These are phyloP conservation scores for Penicillium soppii DNA, from an alignment of 495 filamentous ascomycete genomes.

Conservation along the genomic window DNA sequence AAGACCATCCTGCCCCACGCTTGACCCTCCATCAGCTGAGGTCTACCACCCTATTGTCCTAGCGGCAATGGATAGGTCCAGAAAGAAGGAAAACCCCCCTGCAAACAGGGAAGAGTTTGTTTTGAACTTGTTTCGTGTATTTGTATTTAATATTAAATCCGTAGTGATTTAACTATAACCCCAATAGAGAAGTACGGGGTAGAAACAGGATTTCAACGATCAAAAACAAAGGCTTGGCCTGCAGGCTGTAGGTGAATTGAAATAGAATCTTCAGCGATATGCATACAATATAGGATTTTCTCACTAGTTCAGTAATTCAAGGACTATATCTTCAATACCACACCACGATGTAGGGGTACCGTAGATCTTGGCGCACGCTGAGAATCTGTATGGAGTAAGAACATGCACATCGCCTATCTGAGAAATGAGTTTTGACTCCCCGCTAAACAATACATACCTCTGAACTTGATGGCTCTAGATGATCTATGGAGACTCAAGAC, in stretches of 20 bases:
- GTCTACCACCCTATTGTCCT: constrained; percentile 9
- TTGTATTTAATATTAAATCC: no score
- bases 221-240: constrained; percentile 1
- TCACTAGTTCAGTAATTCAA: neutral
- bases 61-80: constrained; percentile 20
- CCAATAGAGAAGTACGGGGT: neutral
- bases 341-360: neutral
- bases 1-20: constrained; percentile 28
- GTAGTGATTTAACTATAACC: no score
- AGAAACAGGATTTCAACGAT: neutral
- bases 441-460: neutral
- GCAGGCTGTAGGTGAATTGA: constrained; percentile 1
- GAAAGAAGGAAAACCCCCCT: constrained; percentile 10
- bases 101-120: constrained; percentile 2
- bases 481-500: neutral
- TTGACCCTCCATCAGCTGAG: constrained; percentile 35
- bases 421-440: neutral
- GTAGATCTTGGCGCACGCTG: constrained; percentile 7
- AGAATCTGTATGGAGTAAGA: neutral
- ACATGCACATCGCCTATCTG: constrained; percentile 7
- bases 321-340: neutral
- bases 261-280: constrained; percentile 6
- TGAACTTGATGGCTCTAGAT: neutral
- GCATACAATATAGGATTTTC: no score
- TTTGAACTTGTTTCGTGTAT: constrained; percentile 5